Evolutionary conservation across 2,329 filamentous ascomycete species (phyloP), one percentile per base, ranked within the genome.

Genomic region (Xylaria sp.): DNA sequence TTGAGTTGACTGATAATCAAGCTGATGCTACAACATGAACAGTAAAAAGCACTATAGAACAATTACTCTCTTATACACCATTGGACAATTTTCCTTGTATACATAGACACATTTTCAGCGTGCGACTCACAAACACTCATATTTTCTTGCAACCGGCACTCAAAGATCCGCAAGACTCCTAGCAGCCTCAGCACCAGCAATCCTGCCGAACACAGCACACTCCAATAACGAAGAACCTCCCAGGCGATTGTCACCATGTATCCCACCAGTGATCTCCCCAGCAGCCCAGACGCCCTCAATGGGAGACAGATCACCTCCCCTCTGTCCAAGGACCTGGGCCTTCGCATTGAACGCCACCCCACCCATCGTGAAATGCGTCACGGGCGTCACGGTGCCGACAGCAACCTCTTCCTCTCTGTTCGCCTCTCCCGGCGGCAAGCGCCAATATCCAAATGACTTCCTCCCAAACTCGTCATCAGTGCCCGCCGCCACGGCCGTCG

Each of bases 361-460:
- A 4, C 89, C 89, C 89, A 91, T 91, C 1, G 89, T 90, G 72
- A 90, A 91, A 73, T 91, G 89, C 2, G 87, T 82, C 0, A 90
- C 86, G 0, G 89, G 89, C 4, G 89, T 91, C 0, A 91, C 86
- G 1, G 76, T 82, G 0, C 88, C 89, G 0, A 90, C 76, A 67
- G 86, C 89, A 0, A 90, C 80, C 32, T 86, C 81, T 4, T 85
- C 81, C 0, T 89, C 85, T 0, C 81, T 77, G 41, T 80, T 82
- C 4, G 81, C 79, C 15, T 86, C 82, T 0, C 76, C 79, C 0
- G 80, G 69, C 9, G 74, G 78, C 18, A 90, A 74, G 0, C 70
- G 79, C 89, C 89, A 91, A 28, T 84, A 80, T 0, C 87, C 89
- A 66, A 89, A 89, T 0, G 80, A 73, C 1, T 73, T 80, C 1